Conservation (phyloP, 2,329 filamentous ascomycete species). For the Diaporthe capsici region DNA sequence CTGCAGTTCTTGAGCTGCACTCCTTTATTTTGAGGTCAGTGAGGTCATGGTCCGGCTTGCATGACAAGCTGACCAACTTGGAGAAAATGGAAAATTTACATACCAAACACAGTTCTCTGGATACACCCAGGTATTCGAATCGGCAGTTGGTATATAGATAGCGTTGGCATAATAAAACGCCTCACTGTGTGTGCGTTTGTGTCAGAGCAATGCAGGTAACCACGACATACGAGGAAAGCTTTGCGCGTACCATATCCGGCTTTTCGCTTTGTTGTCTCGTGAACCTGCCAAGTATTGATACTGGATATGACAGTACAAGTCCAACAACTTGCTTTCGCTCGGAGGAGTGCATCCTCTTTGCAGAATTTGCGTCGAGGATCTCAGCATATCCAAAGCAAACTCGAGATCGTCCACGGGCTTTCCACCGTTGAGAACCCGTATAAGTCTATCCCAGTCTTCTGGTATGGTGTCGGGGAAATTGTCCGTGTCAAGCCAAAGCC, state of each 20-base stretch:
- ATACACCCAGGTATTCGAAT: conserved; percentile 4
- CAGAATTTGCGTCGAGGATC: conserved; percentile 18
- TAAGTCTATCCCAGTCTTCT: conserved; percentile 31
- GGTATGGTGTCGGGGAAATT: conserved; percentile 19
- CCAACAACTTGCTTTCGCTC: conserved; percentile 37
- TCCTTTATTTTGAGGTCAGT: background rate
- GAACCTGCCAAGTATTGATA: conserved; percentile 17
- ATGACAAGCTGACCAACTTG: rapidly evolving
- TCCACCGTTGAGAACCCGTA: background rate
- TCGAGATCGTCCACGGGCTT: conserved; percentile 29
- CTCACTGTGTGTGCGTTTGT: background rate
- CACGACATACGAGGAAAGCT: background rate
- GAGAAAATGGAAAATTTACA: background rate
- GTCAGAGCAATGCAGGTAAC: background rate
- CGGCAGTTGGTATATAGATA: conserved; percentile 12
- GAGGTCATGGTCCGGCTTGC: too few species aligned
- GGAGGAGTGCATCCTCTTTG: too few species aligned
- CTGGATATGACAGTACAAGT: conserved; percentile 44
- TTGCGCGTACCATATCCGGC: conserved; percentile 15
- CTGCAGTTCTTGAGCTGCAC: conserved; percentile 20
- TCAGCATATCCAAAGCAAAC: conserved; percentile 44
- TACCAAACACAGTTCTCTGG: conserved; percentile 36
- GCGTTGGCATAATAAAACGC: background rate
- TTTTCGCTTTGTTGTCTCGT: background rate
- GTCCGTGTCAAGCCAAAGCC: conserved; percentile 38